Conservation (phyloP, 1,284 basidiomycete species). For the Xerocomus amazonicus region DNA sequence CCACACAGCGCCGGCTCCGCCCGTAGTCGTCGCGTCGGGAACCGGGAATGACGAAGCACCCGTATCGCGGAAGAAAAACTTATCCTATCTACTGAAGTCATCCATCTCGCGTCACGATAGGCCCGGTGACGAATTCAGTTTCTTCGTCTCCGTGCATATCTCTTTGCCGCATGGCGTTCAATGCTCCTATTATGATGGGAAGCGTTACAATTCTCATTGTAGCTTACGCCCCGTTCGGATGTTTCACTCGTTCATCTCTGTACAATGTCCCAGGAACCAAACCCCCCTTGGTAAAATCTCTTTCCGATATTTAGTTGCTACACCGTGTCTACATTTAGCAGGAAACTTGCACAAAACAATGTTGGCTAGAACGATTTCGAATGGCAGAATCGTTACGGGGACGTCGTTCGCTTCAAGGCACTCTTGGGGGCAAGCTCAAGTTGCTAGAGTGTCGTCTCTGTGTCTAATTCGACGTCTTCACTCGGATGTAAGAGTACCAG, state of each 20-base stretch:
- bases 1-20: too few species aligned
- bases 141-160: too few species aligned
- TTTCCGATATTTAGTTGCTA: not conserved
- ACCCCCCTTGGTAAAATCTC: constrained; percentile 26
- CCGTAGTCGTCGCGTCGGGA: too few species aligned
- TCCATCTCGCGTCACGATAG: too few species aligned
- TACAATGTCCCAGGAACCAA: constrained; percentile 31
- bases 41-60: too few species aligned
- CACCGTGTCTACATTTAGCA: not conserved
- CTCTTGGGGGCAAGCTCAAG: constrained; percentile 2
- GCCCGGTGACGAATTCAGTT: too few species aligned
- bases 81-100: too few species aligned
- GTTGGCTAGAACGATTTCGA: constrained; percentile 31
- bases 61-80: too few species aligned
- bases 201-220: constrained; percentile 8
- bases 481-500: not conserved
- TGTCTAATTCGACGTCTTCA: not conserved
- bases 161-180: too few species aligned
- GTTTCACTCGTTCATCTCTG: constrained; percentile 19
- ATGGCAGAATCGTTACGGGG: constrained; percentile 33
- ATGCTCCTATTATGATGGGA: not conserved
- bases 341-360: constrained; percentile 28
- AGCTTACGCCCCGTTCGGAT: constrained; percentile 15
- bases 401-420: constrained; percentile 28
- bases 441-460: not conserved